Evolutionary conservation across 2,329 filamentous ascomycete genomes (phyloP), one percentile per base, ranked within the genome.

Genomic region (Aspergillus sp.): DNA sequence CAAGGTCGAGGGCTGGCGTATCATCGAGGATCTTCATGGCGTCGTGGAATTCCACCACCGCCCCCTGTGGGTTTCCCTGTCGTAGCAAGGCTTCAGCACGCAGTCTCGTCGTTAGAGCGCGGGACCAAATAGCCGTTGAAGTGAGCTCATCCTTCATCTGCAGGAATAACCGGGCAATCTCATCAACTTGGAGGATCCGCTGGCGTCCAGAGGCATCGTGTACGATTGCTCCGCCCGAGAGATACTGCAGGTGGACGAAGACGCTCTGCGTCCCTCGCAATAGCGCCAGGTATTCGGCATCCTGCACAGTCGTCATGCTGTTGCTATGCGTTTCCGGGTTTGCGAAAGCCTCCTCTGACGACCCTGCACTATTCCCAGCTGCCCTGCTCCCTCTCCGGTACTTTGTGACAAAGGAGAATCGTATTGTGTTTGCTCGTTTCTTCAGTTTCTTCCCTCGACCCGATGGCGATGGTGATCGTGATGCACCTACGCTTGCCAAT

Each of bases 141-240:
- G 66, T 58, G 3, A 69, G 51, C 34, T 71, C 69, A 15, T 71
- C 66, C 34, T 66, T 71, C 49, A 74, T 60, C 45, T 72, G 69
- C 22, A 70, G 54, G 53, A 72, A 74, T n/a, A 74, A 51, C n/a
- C 66, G 66, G 3, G 70, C 71, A 34, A 72, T 65, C 59, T 74
- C 70, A 23, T 72, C 71, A 52, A 73, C 70, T 25, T 68, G 62
- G n/a, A 74, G 66, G n/a, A 74, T 66, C 22, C 72, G 64, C 53
- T 71, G 71, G 34, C 72, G 68, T 7, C 72, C 72, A 17, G 69
- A 73, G 11, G 65, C 67, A 60, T 74, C 72, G 45, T 74, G 69
- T 22, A 73, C 69, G 9, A 73, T 62, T 1, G 62, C 65, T 0
- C 69, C 71, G 11, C 69, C 70, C 0, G 70, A 66, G 6, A 68